Conservation (phyloP, 768 basidiomycete species). For the Cantharellus anzutake region DNA sequence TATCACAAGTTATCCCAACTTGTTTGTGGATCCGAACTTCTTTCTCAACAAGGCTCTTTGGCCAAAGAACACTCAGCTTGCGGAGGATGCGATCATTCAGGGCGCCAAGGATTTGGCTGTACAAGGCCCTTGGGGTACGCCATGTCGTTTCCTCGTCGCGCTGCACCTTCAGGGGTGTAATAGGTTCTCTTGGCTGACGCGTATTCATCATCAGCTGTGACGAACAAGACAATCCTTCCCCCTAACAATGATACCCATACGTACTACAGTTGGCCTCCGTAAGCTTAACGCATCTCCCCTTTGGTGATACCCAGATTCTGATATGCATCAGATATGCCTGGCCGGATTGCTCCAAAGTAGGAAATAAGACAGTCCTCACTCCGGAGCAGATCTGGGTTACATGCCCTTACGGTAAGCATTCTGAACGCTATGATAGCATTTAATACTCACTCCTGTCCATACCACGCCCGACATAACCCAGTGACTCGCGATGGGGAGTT, state of each 20-base stretch:
- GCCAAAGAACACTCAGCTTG: conserved; percentile 1
- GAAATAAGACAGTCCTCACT: conserved; percentile 37
- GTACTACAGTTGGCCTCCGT: conserved; percentile 10
- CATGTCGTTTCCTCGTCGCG: background rate
- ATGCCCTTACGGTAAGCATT: conserved; percentile 28
- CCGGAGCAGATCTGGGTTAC: conserved; percentile 35
- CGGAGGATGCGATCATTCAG: conserved; percentile 5
- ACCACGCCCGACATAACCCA: background rate
- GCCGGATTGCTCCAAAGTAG: conserved; percentile 40
- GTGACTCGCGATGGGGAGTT: conserved; percentile 35
- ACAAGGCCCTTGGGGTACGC: conserved; percentile 9
- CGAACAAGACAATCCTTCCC: conserved; percentile 7
- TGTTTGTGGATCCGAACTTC: conserved; percentile 6
- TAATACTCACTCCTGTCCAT: background rate
- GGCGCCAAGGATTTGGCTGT: conserved; percentile 3
- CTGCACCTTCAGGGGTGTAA: background rate
- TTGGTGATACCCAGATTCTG: no score
- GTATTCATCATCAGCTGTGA: conserved; percentile 3
- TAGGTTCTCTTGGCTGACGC: background rate
- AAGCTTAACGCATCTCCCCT: no score
- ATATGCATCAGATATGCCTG: conserved; percentile 17
- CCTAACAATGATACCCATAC: conserved; percentile 9
- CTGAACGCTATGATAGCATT: background rate
- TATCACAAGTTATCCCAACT: conserved; percentile 6
- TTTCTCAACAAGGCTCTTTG: conserved; percentile 2